Evolutionary conservation across 139 green algal genomes (phyloP), one percentile per base, ranked within the genome.

Genomic region (Chlorella sp.): DNA sequence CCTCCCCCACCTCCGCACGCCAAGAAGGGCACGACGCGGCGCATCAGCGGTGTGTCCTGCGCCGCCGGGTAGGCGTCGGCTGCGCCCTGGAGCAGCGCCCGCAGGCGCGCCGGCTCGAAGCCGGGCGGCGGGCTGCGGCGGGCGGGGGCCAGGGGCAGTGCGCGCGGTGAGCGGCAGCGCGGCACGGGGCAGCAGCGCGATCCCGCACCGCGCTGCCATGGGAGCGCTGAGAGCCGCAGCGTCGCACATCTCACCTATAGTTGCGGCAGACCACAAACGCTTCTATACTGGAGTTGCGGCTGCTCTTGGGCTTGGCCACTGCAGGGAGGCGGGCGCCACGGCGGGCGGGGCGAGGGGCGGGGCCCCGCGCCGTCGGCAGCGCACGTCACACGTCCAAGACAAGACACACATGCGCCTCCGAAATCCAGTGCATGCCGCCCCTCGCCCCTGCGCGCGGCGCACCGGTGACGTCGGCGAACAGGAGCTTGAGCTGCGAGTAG

Each of bases 181-280:
- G n/a, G n/a, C n/a, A n/a, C n/a, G n/a, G n/a, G n/a, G n/a, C n/a
- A n/a, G n/a, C n/a, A n/a, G n/a, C n/a, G n/a, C n/a, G n/a, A n/a
- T n/a, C n/a, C n/a, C n/a, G n/a, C n/a, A n/a, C n/a, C n/a, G n/a
- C n/a, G n/a, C n/a, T n/a, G n/a, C n/a, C n/a, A n/a, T n/a, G n/a
- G n/a, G n/a, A n/a, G n/a, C n/a, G n/a, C n/a, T n/a, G n/a, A n/a
- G n/a, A n/a, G n/a, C n/a, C n/a, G n/a, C n/a, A n/a, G n/a, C n/a
- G n/a, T n/a, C n/a, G n/a, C n/a, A n/a, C n/a, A n/a, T n/a, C n/a
- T n/a, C n/a, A n/a, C n/a, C n/a, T n/a, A n/a, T 93, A 98, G 36
- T 83, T 75, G 35, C 89, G 84, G 83, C 95, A 99, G 40, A 99
- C 96, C 56, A 98, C 92, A 79, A 99, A 99, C 0, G 93, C 89